Evolutionary conservation across 306 rosid genomes (phyloP).

Genomic region (Cicer arietinum): DNA sequence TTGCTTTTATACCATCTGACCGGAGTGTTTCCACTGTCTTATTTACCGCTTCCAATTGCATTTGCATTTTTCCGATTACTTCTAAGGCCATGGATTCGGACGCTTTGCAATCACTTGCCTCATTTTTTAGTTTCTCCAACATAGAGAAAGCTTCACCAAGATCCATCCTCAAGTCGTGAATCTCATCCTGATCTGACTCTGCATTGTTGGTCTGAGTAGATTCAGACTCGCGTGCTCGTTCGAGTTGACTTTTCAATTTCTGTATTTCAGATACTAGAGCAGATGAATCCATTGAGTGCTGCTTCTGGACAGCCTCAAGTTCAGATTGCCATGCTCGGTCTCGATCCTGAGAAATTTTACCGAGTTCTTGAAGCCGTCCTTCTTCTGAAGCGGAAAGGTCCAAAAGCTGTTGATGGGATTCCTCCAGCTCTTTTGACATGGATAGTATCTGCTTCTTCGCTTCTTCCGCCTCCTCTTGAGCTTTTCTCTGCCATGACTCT

Average conservation of each 20-base stretch:
- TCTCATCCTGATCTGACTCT: conserved; percentile 65
- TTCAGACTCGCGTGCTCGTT: conserved; percentile 63
- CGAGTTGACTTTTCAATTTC: conserved; percentile 79
- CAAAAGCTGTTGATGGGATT: conserved; percentile 71
- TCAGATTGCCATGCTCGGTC: conserved; percentile 95
- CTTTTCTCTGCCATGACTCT: conserved; percentile 67
- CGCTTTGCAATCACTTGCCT: conserved; percentile 65
- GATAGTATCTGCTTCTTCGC: conserved; percentile 63
- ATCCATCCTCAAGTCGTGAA: conserved; percentile 64
- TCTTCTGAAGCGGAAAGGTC: conserved; percentile 82
- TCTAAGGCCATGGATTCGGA: conserved; percentile 69
- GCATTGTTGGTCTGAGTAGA: conserved; percentile 58
- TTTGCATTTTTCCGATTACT: conserved; percentile 58
- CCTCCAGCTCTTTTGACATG: conserved; percentile 71
- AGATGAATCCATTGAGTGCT: conserved; percentile 88
- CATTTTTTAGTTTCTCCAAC: conserved; percentile 67
- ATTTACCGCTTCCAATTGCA: conserved; percentile 71
- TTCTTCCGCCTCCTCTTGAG: conserved; percentile 77
- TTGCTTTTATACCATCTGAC: conserved; percentile 57
- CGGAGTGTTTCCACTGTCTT: conserved; percentile 61
- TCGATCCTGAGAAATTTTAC: conserved; percentile 81
- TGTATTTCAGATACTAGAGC: conserved; percentile 80
- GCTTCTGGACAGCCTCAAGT: conserved; percentile 87
- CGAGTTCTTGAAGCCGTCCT: conserved; percentile 73
- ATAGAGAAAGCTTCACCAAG: conserved; percentile 66